Evolutionary conservation across 1,284 basidiomycete genomes (phyloP), one percentile per base, ranked within the genome.

Genomic region (Tilletia horrida): DNA sequence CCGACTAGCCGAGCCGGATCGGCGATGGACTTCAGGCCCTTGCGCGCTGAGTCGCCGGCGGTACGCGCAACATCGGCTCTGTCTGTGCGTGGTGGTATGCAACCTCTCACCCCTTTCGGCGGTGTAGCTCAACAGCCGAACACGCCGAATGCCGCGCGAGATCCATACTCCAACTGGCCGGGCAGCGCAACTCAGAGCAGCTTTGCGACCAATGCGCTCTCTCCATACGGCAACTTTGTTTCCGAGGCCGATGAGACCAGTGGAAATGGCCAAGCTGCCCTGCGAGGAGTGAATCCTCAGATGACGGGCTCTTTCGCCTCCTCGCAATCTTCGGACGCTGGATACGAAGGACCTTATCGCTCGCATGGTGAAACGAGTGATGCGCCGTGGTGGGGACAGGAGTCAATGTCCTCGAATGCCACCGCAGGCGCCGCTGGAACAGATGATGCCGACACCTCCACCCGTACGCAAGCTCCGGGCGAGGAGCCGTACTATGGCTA

Each of bases 401-500:
- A 50, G 13, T 47, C 45, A 47, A 29, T 4, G 25, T 48, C 21
- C 18, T 63, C 40, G 2, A 59, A 6, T 14, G 27, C 29, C 7
- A 59, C 55, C n/a, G 55, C 55, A 1, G 67, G 65, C n/a, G 57
- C 52, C 2, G 25, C 61, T 18, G 68, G 64, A 3, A 64, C 21
- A 1, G 68, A 64, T 50, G 66, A 66, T 13, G 50, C 64, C 14
- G 69, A 66, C 7, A 57, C 52, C 23, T 27, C 52, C 64, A 35
- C 23, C 63, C 67, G 31, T 64, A 70, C 31, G 57, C n/a, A 65
- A 66, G 66, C 61, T 66, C 55, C 55, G 68, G 42, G 42, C 44
- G 68, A 71, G 25, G 64, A 59, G 7, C 75, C 76, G 0, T 77
- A 70, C 64, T 78, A 77, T 47, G 76, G 75, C 64, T 78, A 78